These are phyloP conservation scores for Huiozyma sinensis DNA, from an alignment of 805 yeast species.

Conservation along the genomic window DNA sequence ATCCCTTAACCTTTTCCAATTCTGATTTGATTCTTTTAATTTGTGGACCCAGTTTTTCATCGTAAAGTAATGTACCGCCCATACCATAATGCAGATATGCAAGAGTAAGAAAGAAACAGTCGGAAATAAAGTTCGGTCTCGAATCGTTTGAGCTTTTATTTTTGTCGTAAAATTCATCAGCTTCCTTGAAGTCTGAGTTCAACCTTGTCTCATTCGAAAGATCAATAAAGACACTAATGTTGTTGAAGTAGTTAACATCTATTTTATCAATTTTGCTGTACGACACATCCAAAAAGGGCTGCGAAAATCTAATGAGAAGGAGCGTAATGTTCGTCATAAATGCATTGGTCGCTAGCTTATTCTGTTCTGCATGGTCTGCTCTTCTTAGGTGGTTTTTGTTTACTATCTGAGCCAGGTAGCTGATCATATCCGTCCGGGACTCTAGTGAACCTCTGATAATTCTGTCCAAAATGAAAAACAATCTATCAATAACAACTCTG, in stretches of 20 bases:
- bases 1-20: constrained; percentile 25
- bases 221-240: constrained; percentile 43
- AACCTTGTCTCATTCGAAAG: constrained; percentile 74
- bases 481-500: constrained; percentile 44
- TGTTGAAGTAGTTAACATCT: constrained; percentile 56
- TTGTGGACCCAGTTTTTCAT: constrained; percentile 44
- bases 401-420: constrained; percentile 63
- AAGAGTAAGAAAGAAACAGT: constrained; percentile 70
- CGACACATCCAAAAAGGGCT: constrained; percentile 69
- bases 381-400: constrained; percentile 78
- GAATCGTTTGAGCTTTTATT: constrained; percentile 28
- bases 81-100: constrained; percentile 81
- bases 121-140: constrained; percentile 71
- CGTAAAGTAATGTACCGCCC: constrained; percentile 59
- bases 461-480: constrained; percentile 61
- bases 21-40: constrained; percentile 37
- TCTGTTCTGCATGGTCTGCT: constrained; percentile 69
- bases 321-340: constrained; percentile 68
- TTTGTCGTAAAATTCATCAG: constrained; percentile 42
- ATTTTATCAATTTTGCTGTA: constrained; percentile 67
- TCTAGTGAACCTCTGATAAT: constrained; percentile 61
- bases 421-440: constrained; percentile 53
- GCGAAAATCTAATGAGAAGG: constrained; percentile 58
- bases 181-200: constrained; percentile 64
- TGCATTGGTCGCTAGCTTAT: constrained; percentile 62